Conservation (phyloP, 306 rosid species). For the Erythrophleum fordii region DNA sequence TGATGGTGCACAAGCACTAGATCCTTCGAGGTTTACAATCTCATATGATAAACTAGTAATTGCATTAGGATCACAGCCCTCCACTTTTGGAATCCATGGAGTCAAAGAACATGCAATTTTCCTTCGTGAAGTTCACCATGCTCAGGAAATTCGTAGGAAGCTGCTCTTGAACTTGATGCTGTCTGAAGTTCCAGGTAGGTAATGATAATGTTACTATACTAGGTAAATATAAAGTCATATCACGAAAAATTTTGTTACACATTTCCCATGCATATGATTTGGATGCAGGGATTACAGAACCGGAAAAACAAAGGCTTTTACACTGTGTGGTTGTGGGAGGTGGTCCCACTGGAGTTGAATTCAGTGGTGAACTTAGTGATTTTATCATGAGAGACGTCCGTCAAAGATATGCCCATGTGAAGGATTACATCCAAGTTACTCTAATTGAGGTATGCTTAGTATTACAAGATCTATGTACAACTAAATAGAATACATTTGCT, state of each 20-base stretch:
- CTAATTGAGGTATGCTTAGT: slow-evolving; percentile 79
- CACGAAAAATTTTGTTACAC: slow-evolving; percentile 18
- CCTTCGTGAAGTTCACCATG: slow-evolving; percentile 94
- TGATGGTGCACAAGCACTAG: slow-evolving; percentile 57
- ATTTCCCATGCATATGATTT: slow-evolving; percentile 31
- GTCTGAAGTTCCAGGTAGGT: slow-evolving; percentile 86
- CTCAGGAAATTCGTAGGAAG: slow-evolving; percentile 97
- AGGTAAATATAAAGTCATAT: slow-evolving; percentile 23
- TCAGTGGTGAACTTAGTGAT: slow-evolving; percentile 98
- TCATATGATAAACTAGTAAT: slow-evolving; percentile 87
- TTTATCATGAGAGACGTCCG: slow-evolving; percentile 85
- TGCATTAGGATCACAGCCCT: slow-evolving; percentile 82
- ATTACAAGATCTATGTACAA: neutral
- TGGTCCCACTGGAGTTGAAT: slow-evolving; percentile 98
- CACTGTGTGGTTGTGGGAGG: slow-evolving; percentile 99
- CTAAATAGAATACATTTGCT: neutral
- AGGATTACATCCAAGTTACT: slow-evolving; percentile 86
- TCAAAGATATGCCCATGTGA: slow-evolving; percentile 88
- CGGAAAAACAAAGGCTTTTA: slow-evolving; percentile 78
- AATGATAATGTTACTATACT: slow-evolving; percentile 17
- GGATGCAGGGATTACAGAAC: slow-evolving; percentile 72
- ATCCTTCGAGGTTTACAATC: slow-evolving; percentile 84
- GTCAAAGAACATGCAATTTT: slow-evolving; percentile 85
- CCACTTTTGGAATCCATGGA: slow-evolving; percentile 90
- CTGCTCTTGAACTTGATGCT: slow-evolving; percentile 88